Base-by-base conservation (phyloP, 2,329 filamentous ascomycete species). In the Fusarium ambrosium region DNA sequence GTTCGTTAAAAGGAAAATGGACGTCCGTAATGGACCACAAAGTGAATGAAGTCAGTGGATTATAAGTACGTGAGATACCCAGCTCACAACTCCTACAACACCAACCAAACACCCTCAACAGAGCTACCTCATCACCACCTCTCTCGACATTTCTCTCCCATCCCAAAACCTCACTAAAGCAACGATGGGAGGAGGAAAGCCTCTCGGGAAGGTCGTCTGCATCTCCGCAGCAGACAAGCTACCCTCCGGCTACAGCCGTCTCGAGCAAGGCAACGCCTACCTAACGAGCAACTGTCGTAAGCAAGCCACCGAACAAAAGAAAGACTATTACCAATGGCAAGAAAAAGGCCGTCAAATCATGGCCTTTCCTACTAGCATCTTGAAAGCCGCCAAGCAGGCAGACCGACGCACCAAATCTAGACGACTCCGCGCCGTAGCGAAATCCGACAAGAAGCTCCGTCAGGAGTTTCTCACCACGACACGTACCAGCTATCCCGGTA, bases 341-440 rank as follows among this genome's bases (percentile, higher is more conserved):
- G 62, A 64, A 11, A 64, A 64, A 14, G 62, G 62, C 3, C 62
- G 48, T 16, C 18, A 34, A 11, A 14, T 64, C 36, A 64, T 64
- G 62, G 62, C 62, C 6, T 64, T 64, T 13, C 62, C 48, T 5
- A 22, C 37, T 2, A 16, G n/a, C 14, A 64, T 64, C 27, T 14
- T 64, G 8, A 20, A 32, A 20, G 16, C 24, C 6, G 48, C n/a
- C n/a, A 43, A 29, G 22, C 20, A 58, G 5, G 34, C 22, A 6
- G 62, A 64, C 16, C 18, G 36, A 14, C 36, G 62, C 14, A 56
- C 48, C 36, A 41, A 51, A 34, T 3, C 24, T 7, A n/a, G 14
- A 27, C 62, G 62, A 27, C 48, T 29, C 27, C 34, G 27, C 18
- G 62, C 62, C 14, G 62, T 64, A 1, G 14, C 18, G 27, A 27